Percentiles rank a stretch among this genome's conserved stretches.
Evolutionary conservation across 176 grass and related monocot species (phyloP).

Genomic region (barley (Hordeum vulgare)): MorexV3_pseudomolecules_assembly NC_058523.1:168434715-168435214

Average conservation of each 20-base stretch:
- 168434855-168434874: background rate
- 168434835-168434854: background rate
- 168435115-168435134: background rate
- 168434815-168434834: background rate
- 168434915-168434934: constrained; percentile 82
- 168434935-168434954: constrained; percentile 57
- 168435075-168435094: too few relatives aligned
- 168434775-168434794: background rate
- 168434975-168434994: background rate
- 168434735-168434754: background rate
- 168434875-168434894: background rate
- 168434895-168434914: constrained; percentile 55
- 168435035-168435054: too few relatives aligned
- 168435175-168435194: background rate
- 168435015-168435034: background rate
- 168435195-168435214: background rate
- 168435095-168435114: background rate
- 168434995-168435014: background rate
- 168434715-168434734: background rate
- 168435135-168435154: background rate
- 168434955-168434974: background rate
- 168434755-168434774: background rate
- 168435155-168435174: background rate
- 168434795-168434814: background rate
- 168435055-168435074: too few relatives aligned